phyloP scores from a whole-genome alignment of 2,329 filamentous ascomycete species.

The Didymella arachidicola region DNA sequence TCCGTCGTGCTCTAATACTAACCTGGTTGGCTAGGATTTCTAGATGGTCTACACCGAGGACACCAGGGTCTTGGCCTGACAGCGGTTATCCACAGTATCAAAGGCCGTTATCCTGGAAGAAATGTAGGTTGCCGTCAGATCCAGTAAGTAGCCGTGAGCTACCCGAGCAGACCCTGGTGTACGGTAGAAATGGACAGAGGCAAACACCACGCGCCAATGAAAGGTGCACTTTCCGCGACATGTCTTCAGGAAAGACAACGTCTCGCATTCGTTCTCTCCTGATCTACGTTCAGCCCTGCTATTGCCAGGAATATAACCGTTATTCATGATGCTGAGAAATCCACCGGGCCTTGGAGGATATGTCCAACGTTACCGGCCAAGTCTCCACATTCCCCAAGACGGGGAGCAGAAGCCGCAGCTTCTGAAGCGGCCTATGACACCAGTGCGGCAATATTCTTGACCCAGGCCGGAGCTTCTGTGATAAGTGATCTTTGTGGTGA shows the following conservation, averaged over 20 bases:
- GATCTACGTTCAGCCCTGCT: conserved; percentile 5
- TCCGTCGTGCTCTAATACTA: conserved; percentile 3
- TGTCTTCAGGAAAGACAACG: conserved; percentile 7
- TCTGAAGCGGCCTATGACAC: conserved; percentile 23
- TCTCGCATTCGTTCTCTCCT: conserved; percentile 3
- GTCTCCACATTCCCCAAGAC: conserved; percentile 13
- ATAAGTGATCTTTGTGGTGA: conserved; percentile 20
- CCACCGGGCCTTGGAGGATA: not conserved
- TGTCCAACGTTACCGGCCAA: conserved; percentile 2
- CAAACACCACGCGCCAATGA: conserved; percentile 3
- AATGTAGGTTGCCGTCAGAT: conserved; percentile 8
- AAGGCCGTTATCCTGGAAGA: not conserved
- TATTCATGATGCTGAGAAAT: not conserved
- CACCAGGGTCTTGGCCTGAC: conserved; percentile 5
- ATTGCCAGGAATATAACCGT: not conserved
- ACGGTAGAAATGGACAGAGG: conserved; percentile 1
- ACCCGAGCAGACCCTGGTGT: conserved; percentile 10
- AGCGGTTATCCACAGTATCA: conserved; percentile 9
- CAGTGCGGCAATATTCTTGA: conserved; percentile 28
- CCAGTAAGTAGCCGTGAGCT: conserved; percentile 8
- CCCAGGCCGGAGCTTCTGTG: conserved; percentile 27
- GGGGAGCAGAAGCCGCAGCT: conserved; percentile 6
- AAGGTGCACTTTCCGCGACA: not conserved
- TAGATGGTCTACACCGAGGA: conserved; percentile 6
- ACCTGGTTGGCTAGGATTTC: not conserved